Conservation (phyloP, 768 basidiomycete genomes). For the Tephrocybe rancida region DNA sequence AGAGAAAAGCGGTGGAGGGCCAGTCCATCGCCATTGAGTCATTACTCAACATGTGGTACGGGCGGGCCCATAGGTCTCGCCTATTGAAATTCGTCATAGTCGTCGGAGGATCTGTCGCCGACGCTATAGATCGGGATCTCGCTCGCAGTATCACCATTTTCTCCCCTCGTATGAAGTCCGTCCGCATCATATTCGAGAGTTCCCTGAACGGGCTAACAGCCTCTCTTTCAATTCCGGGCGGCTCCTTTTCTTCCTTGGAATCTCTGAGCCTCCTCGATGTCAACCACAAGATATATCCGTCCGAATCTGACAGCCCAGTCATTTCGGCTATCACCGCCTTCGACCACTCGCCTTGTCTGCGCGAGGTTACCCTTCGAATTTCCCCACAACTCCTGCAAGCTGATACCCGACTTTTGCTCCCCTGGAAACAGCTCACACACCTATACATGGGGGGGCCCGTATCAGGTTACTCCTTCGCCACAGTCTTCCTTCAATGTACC, state of each 20-base stretch:
- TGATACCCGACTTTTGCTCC: background rate
- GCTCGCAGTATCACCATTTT: background rate
- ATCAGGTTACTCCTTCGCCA: background rate
- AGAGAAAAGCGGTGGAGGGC: too few relatives aligned
- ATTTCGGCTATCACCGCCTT: background rate
- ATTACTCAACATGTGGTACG: background rate
- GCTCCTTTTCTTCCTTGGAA: background rate
- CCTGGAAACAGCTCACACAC: background rate
- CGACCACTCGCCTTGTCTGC: background rate
- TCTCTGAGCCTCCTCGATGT: background rate
- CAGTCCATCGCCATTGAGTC: too few relatives aligned
- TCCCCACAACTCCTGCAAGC: background rate
- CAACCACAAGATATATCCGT: too few relatives aligned
- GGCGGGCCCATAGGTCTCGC: background rate
- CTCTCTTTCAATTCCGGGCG: background rate
- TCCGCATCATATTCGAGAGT: background rate
- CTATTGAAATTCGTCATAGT: background rate
- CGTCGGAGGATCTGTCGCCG: too few relatives aligned
- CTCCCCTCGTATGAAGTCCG: background rate
- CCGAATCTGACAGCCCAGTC: background rate
- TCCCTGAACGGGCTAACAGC: background rate
- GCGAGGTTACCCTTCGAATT: background rate
- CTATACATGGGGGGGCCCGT: background rate
- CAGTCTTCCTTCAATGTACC: background rate
- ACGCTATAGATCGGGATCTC: background rate